These are phyloP conservation scores for Curvularia verruculosa DNA, from an alignment of 2,329 filamentous ascomycete genomes.

Conservation along the genomic window DNA sequence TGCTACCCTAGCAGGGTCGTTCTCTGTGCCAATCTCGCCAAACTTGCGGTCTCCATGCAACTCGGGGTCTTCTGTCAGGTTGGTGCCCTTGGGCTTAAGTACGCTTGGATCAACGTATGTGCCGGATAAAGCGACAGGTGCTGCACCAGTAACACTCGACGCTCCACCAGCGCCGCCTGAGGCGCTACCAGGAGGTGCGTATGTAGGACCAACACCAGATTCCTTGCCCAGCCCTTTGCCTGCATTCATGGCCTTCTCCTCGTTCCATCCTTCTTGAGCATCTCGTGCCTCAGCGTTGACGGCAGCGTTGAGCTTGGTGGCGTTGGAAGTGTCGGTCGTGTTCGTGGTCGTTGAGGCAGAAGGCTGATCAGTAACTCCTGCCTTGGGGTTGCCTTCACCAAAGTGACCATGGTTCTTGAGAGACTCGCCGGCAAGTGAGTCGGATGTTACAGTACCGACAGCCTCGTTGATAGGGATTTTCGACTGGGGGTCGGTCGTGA, in stretches of 20 bases:
- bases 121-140: conserved; percentile 49
- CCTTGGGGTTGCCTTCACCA: conserved; percentile 62
- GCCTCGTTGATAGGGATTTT: conserved; percentile 62
- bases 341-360: conserved; percentile 62
- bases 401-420: conserved; percentile 65
- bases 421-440: conserved; percentile 80
- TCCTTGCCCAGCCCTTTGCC: conserved; percentile 47
- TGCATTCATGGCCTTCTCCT: conserved; percentile 51
- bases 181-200: conserved; percentile 36
- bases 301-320: conserved; percentile 58
- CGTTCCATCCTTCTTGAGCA: conserved; percentile 48
- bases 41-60: conserved; percentile 31
- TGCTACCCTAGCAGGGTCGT: conserved; percentile 62
- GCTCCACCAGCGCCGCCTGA: conserved; percentile 31
- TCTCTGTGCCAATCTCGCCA: conserved; percentile 58
- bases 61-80: conserved; percentile 54
- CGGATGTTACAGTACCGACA: conserved; percentile 67
- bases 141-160: conserved; percentile 30
- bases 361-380: conserved; percentile 57
- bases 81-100: conserved; percentile 58
- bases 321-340: conserved; percentile 62
- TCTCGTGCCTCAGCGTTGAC: conserved; percentile 55
- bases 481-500: conserved; percentile 57
- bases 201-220: conserved; percentile 45
- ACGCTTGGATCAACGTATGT: conserved; percentile 37